These are phyloP conservation scores for Diaporthe humulicola DNA, from an alignment of 2,329 filamentous ascomycete species.

Conservation along the genomic window DNA sequence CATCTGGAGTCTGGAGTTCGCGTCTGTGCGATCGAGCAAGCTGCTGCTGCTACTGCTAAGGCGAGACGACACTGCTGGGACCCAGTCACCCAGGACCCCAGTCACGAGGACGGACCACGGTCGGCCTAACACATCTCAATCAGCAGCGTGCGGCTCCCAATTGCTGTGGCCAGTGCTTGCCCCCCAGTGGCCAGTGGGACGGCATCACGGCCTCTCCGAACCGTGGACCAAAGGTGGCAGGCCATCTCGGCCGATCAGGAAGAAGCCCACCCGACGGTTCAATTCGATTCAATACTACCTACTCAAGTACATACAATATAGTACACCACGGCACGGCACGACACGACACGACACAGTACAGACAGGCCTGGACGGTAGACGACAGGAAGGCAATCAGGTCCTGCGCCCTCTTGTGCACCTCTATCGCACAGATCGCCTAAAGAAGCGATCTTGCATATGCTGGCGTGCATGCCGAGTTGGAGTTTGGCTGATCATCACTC, in stretches of 20 bases:
- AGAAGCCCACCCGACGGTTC: neutral
- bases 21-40: slow-evolving; percentile 4
- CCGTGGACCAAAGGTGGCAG: slow-evolving; percentile 10
- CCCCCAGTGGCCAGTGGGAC: slow-evolving; percentile 14
- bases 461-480: slow-evolving; percentile 25
- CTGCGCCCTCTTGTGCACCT: neutral
- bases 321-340: neutral
- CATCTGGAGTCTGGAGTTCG: slow-evolving; percentile 13
- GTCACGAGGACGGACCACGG: neutral
- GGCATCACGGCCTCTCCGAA: slow-evolving; percentile 32
- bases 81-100: neutral
- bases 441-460: slow-evolving; percentile 36
- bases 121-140: neutral
- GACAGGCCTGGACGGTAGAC: neutral
- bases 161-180: neutral
- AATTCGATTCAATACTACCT: neutral
- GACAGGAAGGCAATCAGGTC: neutral
- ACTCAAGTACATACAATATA: neutral
- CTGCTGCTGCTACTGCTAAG: neutral
- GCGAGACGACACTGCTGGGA: neutral
- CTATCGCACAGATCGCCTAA: slow-evolving; percentile 24
- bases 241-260: slow-evolving; percentile 23
- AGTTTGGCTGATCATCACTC: slow-evolving; percentile 12
- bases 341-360: neutral
- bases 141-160: slow-evolving; percentile 14